Base-by-base conservation (phyloP, 2,329 filamentous ascomycete species). In the Ascochyta rabiei region DNA sequence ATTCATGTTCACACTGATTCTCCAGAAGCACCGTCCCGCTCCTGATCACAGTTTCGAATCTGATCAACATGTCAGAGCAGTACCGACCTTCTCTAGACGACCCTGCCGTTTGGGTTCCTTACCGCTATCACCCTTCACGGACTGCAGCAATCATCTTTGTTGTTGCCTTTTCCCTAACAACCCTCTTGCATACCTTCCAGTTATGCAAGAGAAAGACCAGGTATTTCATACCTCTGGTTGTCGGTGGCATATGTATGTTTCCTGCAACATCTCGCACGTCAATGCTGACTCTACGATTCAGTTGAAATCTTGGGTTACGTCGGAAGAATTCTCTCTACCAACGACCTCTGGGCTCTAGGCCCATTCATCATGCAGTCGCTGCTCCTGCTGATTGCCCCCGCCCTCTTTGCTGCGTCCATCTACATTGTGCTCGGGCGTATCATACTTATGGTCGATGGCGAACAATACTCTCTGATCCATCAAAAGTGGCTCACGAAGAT, bases 251-350 rank as follows among this genome's bases (percentile, higher is more conserved):
- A 8, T 82, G 45, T 48, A 38, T 10, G 45, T 38, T 13, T 6
- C 8, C 10, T 24, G 9, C 24, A n/a, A 3, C 9, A 6, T 19
- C 2, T 10, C 8, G 2, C 15, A 13, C 21, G 26, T 8, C 19
- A 12, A 24, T 34, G 15, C 30, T 45, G 16, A 35, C 26, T 7
- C 3, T 7, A 18, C 15, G 35, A 8, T 2, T n/a, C 7, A 53
- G 38, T 83, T 56, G 81, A 84, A 66, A 64, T 69, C 0, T 64
- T 84, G 21, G 82, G 82, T 6, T 84, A 84, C 53, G 62, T 81
- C 13, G 80, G 77, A 1, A 77, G 82, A 40, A 19, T 48, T 4
- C 64, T 70, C 2, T 75, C 75, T 1, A 31, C 46, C 1, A 59
- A 77, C 6, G 78, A 73, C 52, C 16, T 57, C n/a, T 60, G 53